These are phyloP conservation scores for Saccharomycopsis malanga DNA, from an alignment of 805 yeast genomes.

Conservation along the genomic window DNA sequence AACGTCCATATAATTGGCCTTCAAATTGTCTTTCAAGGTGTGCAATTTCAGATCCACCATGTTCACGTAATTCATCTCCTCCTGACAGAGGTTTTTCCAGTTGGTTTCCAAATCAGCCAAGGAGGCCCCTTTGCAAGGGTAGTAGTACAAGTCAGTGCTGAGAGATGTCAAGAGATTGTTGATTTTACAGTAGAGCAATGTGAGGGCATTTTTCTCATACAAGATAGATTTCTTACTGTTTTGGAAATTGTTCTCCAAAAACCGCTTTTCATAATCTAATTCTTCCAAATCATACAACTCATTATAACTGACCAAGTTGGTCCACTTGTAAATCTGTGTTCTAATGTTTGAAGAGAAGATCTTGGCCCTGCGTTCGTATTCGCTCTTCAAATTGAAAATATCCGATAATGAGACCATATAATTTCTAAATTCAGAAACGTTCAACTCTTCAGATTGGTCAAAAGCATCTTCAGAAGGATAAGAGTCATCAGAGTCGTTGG, in stretches of 20 bases:
- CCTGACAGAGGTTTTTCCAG: constrained; percentile 9
- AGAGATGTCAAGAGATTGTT: neutral
- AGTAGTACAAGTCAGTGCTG: constrained; percentile 1
- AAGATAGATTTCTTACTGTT: constrained; percentile 4
- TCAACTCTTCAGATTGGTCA: neutral
- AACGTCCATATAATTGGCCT: constrained; percentile 14
- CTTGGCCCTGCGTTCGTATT: constrained; percentile 10
- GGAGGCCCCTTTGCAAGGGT: neutral
- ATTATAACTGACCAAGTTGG: constrained; percentile 8
- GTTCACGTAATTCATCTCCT: constrained; percentile 8
- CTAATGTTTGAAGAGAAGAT: constrained; percentile 7
- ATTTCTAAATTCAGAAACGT: constrained; percentile 5
- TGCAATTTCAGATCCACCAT: constrained; percentile 4
- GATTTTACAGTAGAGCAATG: constrained; percentile 4
- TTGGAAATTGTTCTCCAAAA: constrained; percentile 6
- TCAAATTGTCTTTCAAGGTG: constrained; percentile 8
- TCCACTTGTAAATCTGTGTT: constrained; percentile 20
- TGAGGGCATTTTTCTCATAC: constrained; percentile 6
- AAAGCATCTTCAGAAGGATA: too few relatives aligned
- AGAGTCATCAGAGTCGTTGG: too few relatives aligned
- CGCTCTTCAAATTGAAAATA: neutral
- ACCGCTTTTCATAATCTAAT: constrained; percentile 8
- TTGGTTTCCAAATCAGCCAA: constrained; percentile 2
- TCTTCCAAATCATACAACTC: constrained; percentile 15
- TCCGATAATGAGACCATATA: constrained; percentile 3